A percentile compares a stretch with the other conserved stretches of the same genome.
These are phyloP conservation scores for Phallus indusiatus DNA, from an alignment of 768 basidiomycete species.

Conservation along the genomic window DNA sequence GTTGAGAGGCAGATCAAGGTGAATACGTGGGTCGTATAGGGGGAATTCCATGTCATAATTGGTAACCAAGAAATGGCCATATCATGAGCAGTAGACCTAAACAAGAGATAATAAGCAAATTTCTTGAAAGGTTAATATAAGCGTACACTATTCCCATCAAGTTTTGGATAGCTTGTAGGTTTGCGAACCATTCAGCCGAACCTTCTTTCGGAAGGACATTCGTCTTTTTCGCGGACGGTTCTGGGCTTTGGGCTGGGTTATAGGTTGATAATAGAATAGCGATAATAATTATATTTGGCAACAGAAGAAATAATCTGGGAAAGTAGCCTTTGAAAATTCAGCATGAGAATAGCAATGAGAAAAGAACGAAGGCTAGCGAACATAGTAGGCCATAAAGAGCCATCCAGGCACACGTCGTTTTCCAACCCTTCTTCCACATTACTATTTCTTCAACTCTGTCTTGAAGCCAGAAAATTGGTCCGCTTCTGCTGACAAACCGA, in stretches of 20 bases:
- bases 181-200: constrained; percentile 74
- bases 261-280: constrained; percentile 59
- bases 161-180: constrained; percentile 84
- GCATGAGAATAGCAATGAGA: neutral
- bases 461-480: constrained; percentile 83
- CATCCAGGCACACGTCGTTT: constrained; percentile 66
- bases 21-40: constrained; percentile 46
- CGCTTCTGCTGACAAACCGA: constrained; percentile 65
- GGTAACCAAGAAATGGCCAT: constrained; percentile 39
- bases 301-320: constrained; percentile 58
- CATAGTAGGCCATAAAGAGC: constrained; percentile 71
- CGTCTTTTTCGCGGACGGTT: constrained; percentile 9
- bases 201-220: constrained; percentile 41
- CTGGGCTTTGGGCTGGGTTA: constrained; percentile 13
- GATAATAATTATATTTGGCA: constrained; percentile 58
- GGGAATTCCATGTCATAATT: constrained; percentile 41
- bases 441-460: constrained; percentile 81
- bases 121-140: neutral
- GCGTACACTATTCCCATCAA: constrained; percentile 77
- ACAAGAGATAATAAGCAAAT: neutral
- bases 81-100: constrained; percentile 56
- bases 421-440: constrained; percentile 73
- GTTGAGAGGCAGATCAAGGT: constrained; percentile 37
- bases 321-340: constrained; percentile 49
- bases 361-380: constrained; percentile 27